Percentiles rank a stretch among this genome's conserved stretches.
phyloP scores from a whole-genome alignment of 2,329 filamentous ascomycete species.

The Colletotrichum tanaceti region DNA sequence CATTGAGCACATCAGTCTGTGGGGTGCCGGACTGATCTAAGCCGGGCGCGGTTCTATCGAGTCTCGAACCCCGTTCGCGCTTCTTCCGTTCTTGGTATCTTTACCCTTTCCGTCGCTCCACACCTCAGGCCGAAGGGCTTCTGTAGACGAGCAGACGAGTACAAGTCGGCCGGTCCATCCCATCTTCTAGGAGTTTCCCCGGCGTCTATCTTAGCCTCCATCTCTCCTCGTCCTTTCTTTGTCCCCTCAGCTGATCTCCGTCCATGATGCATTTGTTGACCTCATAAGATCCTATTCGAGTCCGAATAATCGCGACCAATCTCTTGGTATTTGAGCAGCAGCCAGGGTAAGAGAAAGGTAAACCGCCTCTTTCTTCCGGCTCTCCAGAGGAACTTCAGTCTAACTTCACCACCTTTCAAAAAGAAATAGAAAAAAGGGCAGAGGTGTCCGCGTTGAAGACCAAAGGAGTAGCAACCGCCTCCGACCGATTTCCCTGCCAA shows the following conservation, averaged over 20 bases:
- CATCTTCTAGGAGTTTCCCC: conserved; percentile 6
- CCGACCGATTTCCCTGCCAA: neutral
- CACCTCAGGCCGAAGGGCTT: conserved; percentile 7
- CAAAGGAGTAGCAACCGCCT: neutral
- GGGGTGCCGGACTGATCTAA: conserved; percentile 23
- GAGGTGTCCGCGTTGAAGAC: neutral
- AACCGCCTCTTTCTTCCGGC: conserved; percentile 14
- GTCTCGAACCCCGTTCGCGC: conserved; percentile 31
- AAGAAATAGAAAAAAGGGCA: conserved; percentile 26
- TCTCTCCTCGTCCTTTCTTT: conserved; percentile 22
- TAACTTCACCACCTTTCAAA: conserved; percentile 14
- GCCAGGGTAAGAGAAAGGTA: neutral
- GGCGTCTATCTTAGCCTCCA: conserved; percentile 9
- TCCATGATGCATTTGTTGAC: conserved; percentile 34
- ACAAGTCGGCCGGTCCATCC: conserved; percentile 20
- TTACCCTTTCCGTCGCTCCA: conserved; percentile 36
- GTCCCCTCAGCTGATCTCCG: conserved; percentile 28
- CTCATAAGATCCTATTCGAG: conserved; percentile 17
- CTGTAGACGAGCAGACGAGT: too few relatives aligned
- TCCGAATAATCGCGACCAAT: neutral
- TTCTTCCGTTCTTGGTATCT: conserved; percentile 16
- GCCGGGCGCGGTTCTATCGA: conserved; percentile 26
- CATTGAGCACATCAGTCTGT: conserved; percentile 15
- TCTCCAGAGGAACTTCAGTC: neutral
- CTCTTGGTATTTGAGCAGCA: neutral